phyloP scores from a whole-genome alignment of 2,329 filamentous ascomycete genomes.

The Aspergillus unguis region DNA sequence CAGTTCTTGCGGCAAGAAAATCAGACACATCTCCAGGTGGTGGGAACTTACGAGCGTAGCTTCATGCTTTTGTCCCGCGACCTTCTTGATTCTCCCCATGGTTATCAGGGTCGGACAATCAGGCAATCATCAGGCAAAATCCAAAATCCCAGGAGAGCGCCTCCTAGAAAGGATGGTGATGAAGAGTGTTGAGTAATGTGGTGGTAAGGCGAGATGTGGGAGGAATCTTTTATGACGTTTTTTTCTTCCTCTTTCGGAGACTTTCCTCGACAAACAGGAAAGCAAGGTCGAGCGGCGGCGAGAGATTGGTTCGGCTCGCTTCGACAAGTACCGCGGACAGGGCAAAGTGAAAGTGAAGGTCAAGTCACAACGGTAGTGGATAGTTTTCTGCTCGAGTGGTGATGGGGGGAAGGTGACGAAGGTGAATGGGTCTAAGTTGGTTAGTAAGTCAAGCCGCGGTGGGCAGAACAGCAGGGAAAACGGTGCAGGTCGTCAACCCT shows the following conservation, averaged over 20 bases:
- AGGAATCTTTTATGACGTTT: slow-evolving; percentile 39
- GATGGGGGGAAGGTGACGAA: slow-evolving; percentile 18
- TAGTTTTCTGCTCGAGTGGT: not conserved
- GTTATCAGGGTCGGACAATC: slow-evolving; percentile 30
- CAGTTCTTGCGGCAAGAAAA: not conserved
- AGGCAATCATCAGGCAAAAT: slow-evolving; percentile 41
- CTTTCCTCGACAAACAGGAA: slow-evolving; percentile 23
- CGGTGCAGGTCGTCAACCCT: slow-evolving; percentile 42
- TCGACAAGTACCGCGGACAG: not conserved
- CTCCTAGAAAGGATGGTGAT: slow-evolving; percentile 27
- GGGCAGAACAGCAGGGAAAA: slow-evolving; percentile 30
- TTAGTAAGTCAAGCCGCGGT: slow-evolving; percentile 15
- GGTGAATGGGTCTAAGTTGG: slow-evolving; percentile 23
- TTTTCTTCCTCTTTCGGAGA: slow-evolving; percentile 22
- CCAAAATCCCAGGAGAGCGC: slow-evolving; percentile 21
- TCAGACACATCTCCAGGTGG: not conserved
- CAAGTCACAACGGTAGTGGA: not conserved
- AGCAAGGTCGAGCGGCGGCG: slow-evolving; percentile 12
- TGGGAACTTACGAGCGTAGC: slow-evolving; percentile 46
- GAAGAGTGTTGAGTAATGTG: slow-evolving; percentile 26
- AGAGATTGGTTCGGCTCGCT: slow-evolving; percentile 3
- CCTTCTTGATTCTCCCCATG: slow-evolving; percentile 55
- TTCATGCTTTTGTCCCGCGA: slow-evolving; percentile 51
- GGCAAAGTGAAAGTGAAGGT: slow-evolving; percentile 3
- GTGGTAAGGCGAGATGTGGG: slow-evolving; percentile 30